Conservation (phyloP, 768 basidiomycete genomes). For the Tylopilus rubrobrunneus region DNA sequence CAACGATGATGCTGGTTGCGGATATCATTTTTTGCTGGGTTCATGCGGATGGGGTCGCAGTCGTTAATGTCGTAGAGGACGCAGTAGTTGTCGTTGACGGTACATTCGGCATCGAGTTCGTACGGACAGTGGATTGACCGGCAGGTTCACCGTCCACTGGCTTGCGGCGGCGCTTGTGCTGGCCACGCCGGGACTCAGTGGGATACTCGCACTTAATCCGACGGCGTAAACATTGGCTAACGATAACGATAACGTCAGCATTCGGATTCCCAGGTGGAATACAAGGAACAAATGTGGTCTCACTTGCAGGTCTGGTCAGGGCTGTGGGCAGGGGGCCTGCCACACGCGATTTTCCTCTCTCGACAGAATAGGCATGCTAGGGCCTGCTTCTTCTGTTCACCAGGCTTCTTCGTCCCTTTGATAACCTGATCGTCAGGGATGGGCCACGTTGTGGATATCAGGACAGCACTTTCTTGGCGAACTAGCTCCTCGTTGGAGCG, state of each 20-base stretch:
- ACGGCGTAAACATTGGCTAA: conserved; percentile 46
- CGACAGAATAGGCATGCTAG: conserved; percentile 48
- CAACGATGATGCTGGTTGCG: conserved; percentile 2
- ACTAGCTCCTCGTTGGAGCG: conserved; percentile 26
- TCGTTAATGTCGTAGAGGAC: conserved; percentile 22
- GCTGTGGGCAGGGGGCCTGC: conserved; percentile 36
- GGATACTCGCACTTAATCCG: conserved; percentile 45
- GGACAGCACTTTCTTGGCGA: conserved; percentile 26
- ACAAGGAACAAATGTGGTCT: conserved; percentile 15
- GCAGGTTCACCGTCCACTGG: conserved; percentile 24
- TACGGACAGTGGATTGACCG: conserved; percentile 16
- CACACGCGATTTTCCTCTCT: conserved; percentile 50
- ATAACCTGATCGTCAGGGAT: conserved; percentile 31
- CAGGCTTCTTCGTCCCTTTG: conserved; percentile 32
- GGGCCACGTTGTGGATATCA: conserved; percentile 30
- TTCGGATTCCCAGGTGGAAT: conserved; percentile 5
- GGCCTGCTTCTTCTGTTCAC: conserved; percentile 42
- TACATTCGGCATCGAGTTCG: conserved; percentile 19
- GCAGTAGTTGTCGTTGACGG: conserved; percentile 12
- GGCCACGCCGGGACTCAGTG: conserved; percentile 46
- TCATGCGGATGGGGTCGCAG: conserved; percentile 20
- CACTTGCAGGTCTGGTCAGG: conserved; percentile 45
- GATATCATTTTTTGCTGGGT: conserved; percentile 5
- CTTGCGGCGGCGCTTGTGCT: conserved; percentile 39
- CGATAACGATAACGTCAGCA: conserved; percentile 20